These are phyloP conservation scores for Xylariaceae sp. DNA, from an alignment of 2,329 filamentous ascomycete species.

Conservation along the genomic window DNA sequence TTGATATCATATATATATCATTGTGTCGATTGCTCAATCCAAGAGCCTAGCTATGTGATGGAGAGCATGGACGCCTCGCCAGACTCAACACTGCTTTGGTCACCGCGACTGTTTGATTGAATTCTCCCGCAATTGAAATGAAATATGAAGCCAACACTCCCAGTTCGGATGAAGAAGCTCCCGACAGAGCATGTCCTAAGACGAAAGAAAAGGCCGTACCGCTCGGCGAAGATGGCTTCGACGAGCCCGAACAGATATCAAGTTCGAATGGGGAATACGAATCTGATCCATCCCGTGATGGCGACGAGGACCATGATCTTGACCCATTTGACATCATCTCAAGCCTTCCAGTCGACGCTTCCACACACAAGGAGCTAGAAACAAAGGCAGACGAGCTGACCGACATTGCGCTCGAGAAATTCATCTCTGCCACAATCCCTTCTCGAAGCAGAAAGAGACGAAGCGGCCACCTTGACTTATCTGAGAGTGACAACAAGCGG, in stretches of 20 bases:
- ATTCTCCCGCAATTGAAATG: neutral
- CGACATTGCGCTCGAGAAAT: neutral
- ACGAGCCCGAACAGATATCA: neutral
- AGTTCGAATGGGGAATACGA: neutral
- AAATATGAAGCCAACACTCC: neutral
- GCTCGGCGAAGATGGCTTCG: neutral
- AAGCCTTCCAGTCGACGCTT: neutral
- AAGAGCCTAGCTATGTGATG: too few relatives aligned
- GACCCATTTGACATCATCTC: neutral
- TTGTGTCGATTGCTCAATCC: too few relatives aligned
- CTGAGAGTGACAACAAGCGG: neutral
- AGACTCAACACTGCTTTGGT: too few relatives aligned
- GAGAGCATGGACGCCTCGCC: too few relatives aligned
- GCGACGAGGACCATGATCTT: neutral
- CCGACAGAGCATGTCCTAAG: neutral
- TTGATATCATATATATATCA: too few relatives aligned
- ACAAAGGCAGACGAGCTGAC: neutral
- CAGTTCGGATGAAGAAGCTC: neutral
- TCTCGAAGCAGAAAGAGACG: neutral
- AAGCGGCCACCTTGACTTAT: neutral
- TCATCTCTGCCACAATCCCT: neutral
- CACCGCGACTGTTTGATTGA: too few relatives aligned
- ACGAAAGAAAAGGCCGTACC: neutral
- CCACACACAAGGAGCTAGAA: neutral
- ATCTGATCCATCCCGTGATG: neutral